A percentile compares a stretch with the other conserved stretches of the same genome.
Evolutionary conservation across 768 basidiomycete genomes (phyloP).

Genomic region (Termitomyces sp.): DNA sequence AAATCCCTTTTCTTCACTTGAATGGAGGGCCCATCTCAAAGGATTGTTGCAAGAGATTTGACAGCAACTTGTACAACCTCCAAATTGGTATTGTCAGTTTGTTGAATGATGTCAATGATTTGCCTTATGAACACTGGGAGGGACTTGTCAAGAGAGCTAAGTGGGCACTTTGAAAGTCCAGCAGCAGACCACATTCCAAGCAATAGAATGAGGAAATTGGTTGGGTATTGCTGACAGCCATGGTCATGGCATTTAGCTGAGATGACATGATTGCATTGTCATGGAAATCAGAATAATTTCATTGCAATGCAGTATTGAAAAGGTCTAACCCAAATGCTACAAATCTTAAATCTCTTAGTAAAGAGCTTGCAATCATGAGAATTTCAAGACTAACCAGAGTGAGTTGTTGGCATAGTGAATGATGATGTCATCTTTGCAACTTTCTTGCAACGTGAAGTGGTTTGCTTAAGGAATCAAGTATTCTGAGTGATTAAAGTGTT

Average conservation of each 20-base stretch:
- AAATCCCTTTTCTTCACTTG: slow-evolving; percentile 89
- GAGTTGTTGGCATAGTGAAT: slow-evolving; percentile 89
- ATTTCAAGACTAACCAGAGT: slow-evolving; percentile 52
- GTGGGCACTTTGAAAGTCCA: slow-evolving; percentile 78
- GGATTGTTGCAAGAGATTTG: slow-evolving; percentile 77
- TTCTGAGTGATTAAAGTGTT: slow-evolving; percentile 91
- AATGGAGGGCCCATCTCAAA: slow-evolving; percentile 84
- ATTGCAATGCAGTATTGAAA: slow-evolving; percentile 81
- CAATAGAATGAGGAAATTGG: slow-evolving; percentile 66
- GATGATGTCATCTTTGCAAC: slow-evolving; percentile 52
- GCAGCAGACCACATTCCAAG: slow-evolving; percentile 79
- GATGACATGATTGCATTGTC: slow-evolving; percentile 68
- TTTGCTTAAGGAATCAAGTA: slow-evolving; percentile 76
- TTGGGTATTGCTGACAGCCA: slow-evolving; percentile 85
- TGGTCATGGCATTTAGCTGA: slow-evolving; percentile 83
- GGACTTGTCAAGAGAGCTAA: slow-evolving; percentile 69
- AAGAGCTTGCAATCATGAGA: neutral
- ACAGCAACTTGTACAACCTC: slow-evolving; percentile 88
- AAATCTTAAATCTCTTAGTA: slow-evolving; percentile 48
- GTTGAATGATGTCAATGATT: slow-evolving; percentile 77
- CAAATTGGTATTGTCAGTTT: slow-evolving; percentile 82
- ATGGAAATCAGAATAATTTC: slow-evolving; percentile 82
- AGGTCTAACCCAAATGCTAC: slow-evolving; percentile 90
- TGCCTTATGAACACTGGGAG: slow-evolving; percentile 83
- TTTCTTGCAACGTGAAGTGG: slow-evolving; percentile 31